Evolutionary conservation across 1,284 basidiomycete genomes (phyloP), one percentile per base, ranked within the genome.

Genomic region (Caloboletus firmus): DNA sequence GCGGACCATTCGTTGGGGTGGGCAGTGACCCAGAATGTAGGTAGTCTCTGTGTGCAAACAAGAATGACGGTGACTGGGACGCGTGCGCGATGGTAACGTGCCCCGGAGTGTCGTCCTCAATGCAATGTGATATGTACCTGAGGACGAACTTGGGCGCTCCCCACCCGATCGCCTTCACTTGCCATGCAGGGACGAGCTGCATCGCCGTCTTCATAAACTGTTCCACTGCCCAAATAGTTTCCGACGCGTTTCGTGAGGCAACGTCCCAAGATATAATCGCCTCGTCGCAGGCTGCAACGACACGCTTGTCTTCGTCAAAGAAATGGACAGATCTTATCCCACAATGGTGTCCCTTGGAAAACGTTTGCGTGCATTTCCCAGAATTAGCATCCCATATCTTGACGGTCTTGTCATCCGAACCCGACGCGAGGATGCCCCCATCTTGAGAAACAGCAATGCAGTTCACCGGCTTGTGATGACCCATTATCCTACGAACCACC

Each of bases 331-430:
- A 55, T 36, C 51, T 57, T 49, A 68, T 52, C 2, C 56, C 62
- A 0, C 24, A 39, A 20, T 22, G 39, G 24, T 64, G 46, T 13
- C 59, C 61, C 26, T 56, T 64, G 22, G 54, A 59, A 22, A 66
- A 47, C 0, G 59, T 62, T 2, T 30, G 39, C 0, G 20, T 62
- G 8, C 59, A 63, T 44, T 64, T 54, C 17, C 64, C 59, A 0
- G 60, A 46, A 1, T 2, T 11, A 15, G 26, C 26, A 13, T 64
- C 51, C 62, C 62, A 63, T 17, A 69, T 36, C 36, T 61, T 67
- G 43, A 70, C 24, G 0, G 56, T 59, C 35, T 62, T 60, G 55
- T 68, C 66, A 20, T 62, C 49, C 1, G 64, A 63, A n/a, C n/a
- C n/a, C n/a, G n/a, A n/a, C n/a, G n/a, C n/a, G n/a, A n/a, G n/a